Evolutionary conservation across 202 grass and related monocot species (phyloP).

Genomic region (Panicum hallii): DNA sequence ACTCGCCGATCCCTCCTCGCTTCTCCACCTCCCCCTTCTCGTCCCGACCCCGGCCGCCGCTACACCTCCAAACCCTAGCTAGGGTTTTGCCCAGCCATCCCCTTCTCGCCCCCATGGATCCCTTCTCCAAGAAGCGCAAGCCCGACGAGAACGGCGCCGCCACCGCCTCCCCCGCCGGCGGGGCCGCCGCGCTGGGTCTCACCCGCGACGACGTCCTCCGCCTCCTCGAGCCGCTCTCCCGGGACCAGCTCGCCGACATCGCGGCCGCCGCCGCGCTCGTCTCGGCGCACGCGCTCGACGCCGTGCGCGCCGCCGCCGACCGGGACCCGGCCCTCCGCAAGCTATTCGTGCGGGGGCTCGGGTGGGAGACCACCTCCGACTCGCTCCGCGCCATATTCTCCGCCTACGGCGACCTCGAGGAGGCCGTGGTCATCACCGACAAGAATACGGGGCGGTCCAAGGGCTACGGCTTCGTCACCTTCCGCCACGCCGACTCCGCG

Average conservation of each 20-base stretch:
- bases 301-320: constrained; percentile 74
- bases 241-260: constrained; percentile 85
- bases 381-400: constrained; percentile 81
- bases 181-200: constrained; percentile 47
- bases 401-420: constrained; percentile 82
- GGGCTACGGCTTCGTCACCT: constrained; percentile 97
- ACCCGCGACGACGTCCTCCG: constrained; percentile 69
- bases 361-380: constrained; percentile 94
- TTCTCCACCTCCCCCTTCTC: not conserved
- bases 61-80: constrained; percentile 50
- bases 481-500: constrained; percentile 87
- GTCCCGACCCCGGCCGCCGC: not conserved
- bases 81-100: constrained; percentile 56
- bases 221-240: constrained; percentile 77
- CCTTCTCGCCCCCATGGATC: constrained; percentile 59
- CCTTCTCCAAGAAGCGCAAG: constrained; percentile 86
- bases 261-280: constrained; percentile 63
- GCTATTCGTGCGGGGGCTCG: constrained; percentile 92
- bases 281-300: constrained; percentile 62
- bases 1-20: not conserved
- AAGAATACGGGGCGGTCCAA: constrained; percentile 84
- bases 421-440: constrained; percentile 89
- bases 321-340: constrained; percentile 85
- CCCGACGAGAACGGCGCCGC: constrained; percentile 68
- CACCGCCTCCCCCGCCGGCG: constrained; percentile 27